A percentile compares a stretch with the other conserved stretches of the same genome.
These are phyloP conservation scores for Quercus suber DNA, from an alignment of 306 rosid species.

Conservation along the genomic window DNA sequence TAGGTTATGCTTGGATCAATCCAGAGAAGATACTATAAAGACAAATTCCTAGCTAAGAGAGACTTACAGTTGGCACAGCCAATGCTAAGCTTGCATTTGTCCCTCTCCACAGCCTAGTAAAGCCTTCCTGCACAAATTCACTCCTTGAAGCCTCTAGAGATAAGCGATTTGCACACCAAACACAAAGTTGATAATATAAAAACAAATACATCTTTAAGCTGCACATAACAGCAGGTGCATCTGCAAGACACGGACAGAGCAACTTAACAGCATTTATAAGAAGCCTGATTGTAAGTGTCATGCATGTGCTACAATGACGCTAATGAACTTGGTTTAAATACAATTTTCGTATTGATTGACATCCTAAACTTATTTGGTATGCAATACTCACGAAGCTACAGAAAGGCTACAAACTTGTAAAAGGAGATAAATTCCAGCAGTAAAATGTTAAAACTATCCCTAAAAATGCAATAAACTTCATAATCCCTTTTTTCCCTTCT, in stretches of 20 bases:
- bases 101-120: conserved; percentile 87
- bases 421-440: background rate
- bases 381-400: background rate
- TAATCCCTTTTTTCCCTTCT: background rate
- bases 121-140: conserved; percentile 86
- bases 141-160: conserved; percentile 37
- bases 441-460: background rate
- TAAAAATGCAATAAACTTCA: background rate
- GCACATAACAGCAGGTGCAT: background rate
- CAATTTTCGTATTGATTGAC: background rate
- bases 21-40: conserved; percentile 6
- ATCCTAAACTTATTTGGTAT: background rate
- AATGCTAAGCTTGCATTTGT: conserved; percentile 83
- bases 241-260: background rate
- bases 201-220: background rate
- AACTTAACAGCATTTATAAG: background rate
- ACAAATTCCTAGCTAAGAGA: conserved; percentile 9
- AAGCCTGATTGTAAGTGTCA: background rate
- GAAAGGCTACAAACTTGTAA: background rate
- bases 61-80: conserved; percentile 93
- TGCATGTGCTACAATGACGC: background rate
- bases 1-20: background rate
- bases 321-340: background rate
- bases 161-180: conserved; percentile 18
- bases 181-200: background rate